Conservation (phyloP, 1,284 basidiomycete species). For the Cronartium quercuum region DNA sequence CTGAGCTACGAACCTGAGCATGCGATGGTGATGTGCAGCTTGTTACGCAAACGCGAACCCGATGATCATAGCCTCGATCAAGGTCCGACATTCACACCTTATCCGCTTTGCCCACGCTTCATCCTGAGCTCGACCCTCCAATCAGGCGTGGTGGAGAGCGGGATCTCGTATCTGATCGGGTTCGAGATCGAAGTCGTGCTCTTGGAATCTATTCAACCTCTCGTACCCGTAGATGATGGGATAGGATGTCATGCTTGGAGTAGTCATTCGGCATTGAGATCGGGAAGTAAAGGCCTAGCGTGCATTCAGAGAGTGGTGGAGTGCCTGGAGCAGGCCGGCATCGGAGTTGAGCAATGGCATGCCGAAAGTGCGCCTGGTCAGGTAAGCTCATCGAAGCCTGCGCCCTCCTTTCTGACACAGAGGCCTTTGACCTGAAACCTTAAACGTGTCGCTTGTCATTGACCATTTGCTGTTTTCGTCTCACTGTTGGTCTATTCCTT, state of each 20-base stretch:
- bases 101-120: conserved; percentile 36
- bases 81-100: conserved; percentile 14
- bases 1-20: conserved; percentile 13
- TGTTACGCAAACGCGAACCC: conserved; percentile 12
- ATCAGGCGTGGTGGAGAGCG: conserved; percentile 26
- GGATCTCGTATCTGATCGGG: conserved; percentile 31
- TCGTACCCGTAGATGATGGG: conserved; percentile 9
- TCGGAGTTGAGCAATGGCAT: conserved; percentile 35
- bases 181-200: conserved; percentile 36
- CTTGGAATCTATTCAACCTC: conserved; percentile 14
- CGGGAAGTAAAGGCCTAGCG: conserved; percentile 15
- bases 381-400: not conserved
- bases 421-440: not conserved
- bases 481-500: too few relatives aligned
- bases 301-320: conserved; percentile 24
- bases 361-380: conserved; percentile 27
- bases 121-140: conserved; percentile 37
- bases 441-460: not conserved
- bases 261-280: conserved; percentile 14
- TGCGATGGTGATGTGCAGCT: conserved; percentile 35
- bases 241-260: conserved; percentile 25
- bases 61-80: conserved; percentile 6
- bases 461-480: conserved; percentile 3
- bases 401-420: not conserved
- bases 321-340: conserved; percentile 11